These are phyloP conservation scores for Ustilago hordei DNA, from an alignment of 1,284 basidiomycete species.

Conservation along the genomic window DNA sequence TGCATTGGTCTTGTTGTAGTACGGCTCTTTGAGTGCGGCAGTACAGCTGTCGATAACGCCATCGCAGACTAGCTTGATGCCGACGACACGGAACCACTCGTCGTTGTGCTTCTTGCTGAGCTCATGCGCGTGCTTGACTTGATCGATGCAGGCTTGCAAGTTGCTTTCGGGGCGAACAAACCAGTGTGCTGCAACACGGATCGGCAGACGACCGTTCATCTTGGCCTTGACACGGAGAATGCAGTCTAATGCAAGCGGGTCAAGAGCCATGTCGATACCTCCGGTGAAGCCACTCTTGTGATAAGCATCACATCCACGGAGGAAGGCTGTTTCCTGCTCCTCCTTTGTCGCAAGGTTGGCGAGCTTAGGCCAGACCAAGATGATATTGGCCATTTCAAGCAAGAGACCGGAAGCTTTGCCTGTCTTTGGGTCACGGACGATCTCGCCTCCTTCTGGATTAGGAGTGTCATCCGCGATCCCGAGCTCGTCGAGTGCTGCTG, in stretches of 20 bases:
- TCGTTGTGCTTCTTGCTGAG: conserved; percentile 39
- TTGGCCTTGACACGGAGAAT: conserved; percentile 32
- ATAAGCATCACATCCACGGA: conserved; percentile 37
- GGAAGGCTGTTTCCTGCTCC: conserved; percentile 34
- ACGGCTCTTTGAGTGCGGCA: conserved; percentile 45
- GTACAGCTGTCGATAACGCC: conserved; percentile 54
- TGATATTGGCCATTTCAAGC: conserved; percentile 46
- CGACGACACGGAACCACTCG: conserved; percentile 47
- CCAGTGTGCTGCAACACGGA: conserved; percentile 49
- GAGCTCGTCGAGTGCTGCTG: conserved; percentile 41
- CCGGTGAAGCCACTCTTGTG: conserved; percentile 45
- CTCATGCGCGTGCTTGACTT: conserved; percentile 35
- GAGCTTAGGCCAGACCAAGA: conserved; percentile 38
- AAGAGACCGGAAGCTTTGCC: conserved; percentile 42
- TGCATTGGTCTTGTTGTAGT: conserved; percentile 45
- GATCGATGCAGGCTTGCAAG: conserved; percentile 24
- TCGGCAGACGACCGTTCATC: conserved; percentile 34
- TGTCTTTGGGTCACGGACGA: conserved; percentile 34
- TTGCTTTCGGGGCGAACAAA: conserved; percentile 30
- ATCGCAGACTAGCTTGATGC: conserved; percentile 51
- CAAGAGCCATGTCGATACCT: conserved; percentile 46
- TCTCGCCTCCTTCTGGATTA: conserved; percentile 44
- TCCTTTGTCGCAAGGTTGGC: conserved; percentile 23
- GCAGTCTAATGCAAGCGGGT: conserved; percentile 33
- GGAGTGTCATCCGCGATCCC: conserved; percentile 43